Conservation (phyloP, 2,329 filamentous ascomycete genomes). For the Gnomoniopsis sp. region DNA sequence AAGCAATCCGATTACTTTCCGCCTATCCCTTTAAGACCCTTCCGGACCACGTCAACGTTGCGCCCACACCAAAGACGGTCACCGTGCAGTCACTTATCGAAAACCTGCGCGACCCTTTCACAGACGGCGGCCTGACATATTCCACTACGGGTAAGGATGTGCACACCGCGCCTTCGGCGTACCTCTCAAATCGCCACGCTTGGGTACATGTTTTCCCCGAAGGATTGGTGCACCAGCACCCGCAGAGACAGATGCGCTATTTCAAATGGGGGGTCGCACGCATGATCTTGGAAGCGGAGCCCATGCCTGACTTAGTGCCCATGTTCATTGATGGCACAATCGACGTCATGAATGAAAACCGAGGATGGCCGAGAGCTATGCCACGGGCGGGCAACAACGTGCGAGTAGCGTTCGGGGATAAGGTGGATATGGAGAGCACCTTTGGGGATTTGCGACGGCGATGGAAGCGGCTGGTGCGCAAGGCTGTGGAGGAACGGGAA, state of each 20-base stretch:
- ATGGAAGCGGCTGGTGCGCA: slow-evolving; percentile 67
- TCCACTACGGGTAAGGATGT: slow-evolving; percentile 64
- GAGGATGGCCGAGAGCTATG: slow-evolving; percentile 74
- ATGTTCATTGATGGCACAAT: slow-evolving; percentile 94
- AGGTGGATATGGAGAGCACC: slow-evolving; percentile 65
- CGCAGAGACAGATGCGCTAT: slow-evolving; percentile 78
- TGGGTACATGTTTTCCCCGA: slow-evolving; percentile 98
- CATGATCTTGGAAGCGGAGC: slow-evolving; percentile 84
- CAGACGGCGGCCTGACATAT: slow-evolving; percentile 46
- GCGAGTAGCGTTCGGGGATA: slow-evolving; percentile 74
- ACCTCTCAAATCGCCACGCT: slow-evolving; percentile 63
- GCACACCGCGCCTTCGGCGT: slow-evolving; percentile 70
- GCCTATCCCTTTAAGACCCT: slow-evolving; percentile 43
- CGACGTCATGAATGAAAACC: slow-evolving; percentile 80
- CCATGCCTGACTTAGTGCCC: slow-evolving; percentile 82
- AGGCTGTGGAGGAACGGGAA: slow-evolving; percentile 45
- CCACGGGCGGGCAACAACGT: slow-evolving; percentile 72
- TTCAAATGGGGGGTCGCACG: slow-evolving; percentile 98
- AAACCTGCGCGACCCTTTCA: slow-evolving; percentile 46
- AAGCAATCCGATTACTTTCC: slow-evolving; percentile 82
- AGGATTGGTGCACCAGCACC: slow-evolving; percentile 87
- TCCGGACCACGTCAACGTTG: slow-evolving; percentile 10
- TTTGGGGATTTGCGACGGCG: slow-evolving; percentile 74
- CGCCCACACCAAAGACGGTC: slow-evolving; percentile 11
- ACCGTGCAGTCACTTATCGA: slow-evolving; percentile 19